These are phyloP conservation scores for Suillus hirtellus DNA, from an alignment of 768 basidiomycete genomes.

Conservation along the genomic window DNA sequence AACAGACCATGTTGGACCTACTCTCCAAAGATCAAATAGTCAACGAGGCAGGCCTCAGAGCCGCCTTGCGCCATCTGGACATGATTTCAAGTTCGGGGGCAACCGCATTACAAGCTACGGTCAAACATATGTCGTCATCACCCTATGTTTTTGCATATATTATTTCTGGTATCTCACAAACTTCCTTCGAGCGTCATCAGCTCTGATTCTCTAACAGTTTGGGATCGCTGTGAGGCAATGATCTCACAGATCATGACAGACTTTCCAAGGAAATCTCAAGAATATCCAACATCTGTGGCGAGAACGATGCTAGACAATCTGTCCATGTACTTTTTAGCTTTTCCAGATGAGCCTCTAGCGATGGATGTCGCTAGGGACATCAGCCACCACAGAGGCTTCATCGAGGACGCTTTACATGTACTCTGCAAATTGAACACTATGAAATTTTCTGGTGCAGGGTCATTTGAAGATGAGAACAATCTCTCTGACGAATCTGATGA, in stretches of 20 bases:
- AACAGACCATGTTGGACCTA: conserved; percentile 3
- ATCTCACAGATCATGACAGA: conserved; percentile 30
- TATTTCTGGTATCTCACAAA: conserved; percentile 25
- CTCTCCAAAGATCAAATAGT: conserved; percentile 15
- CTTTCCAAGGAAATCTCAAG: conserved; percentile 32
- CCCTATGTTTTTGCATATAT: conserved; percentile 32
- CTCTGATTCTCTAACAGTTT: conserved; percentile 17
- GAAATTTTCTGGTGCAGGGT: neutral
- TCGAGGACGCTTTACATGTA: conserved; percentile 22
- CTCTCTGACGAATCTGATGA: neutral
- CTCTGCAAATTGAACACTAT: too few relatives aligned
- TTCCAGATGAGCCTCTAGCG: conserved; percentile 21
- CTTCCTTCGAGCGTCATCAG: neutral
- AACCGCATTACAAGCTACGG: conserved; percentile 21
- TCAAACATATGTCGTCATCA: conserved; percentile 27
- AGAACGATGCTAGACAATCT: conserved; percentile 26
- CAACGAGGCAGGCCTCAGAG: conserved; percentile 19
- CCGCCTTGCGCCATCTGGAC: conserved; percentile 18
- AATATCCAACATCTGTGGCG: conserved; percentile 23
- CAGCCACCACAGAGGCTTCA: conserved; percentile 21
- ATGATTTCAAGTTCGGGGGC: conserved; percentile 29
- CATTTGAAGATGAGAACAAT: neutral
- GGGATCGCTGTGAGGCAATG: conserved; percentile 16
- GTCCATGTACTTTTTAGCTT: conserved; percentile 25
- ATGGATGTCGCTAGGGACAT: conserved; percentile 17